These are phyloP conservation scores for Asclepias syriaca DNA, from an alignment of 257 asterid genomes.

Conservation along the genomic window DNA sequence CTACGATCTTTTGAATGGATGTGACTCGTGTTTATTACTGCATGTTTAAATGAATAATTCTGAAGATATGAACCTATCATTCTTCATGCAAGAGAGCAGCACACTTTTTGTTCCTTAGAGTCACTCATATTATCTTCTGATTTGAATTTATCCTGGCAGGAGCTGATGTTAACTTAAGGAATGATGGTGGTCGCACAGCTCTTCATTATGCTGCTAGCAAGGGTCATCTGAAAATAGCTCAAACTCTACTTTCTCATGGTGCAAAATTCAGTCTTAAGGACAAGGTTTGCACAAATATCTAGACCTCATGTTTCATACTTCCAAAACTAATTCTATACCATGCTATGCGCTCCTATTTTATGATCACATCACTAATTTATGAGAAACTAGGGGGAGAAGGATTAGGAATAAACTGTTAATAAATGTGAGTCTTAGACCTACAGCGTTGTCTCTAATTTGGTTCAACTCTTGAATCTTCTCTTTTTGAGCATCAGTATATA, in stretches of 20 bases:
- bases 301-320: background rate
- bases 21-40: background rate
- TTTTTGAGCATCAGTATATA: background rate
- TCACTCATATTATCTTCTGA: slow-evolving; percentile 10
- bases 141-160: slow-evolving; percentile 42
- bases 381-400: background rate
- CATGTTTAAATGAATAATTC: background rate
- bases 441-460: background rate
- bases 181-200: slow-evolving; percentile 85
- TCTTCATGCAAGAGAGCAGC: background rate
- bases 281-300: slow-evolving; percentile 48
- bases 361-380: background rate
- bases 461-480: background rate
- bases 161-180: slow-evolving; percentile 70
- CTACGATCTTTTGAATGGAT: background rate
- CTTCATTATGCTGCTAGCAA: slow-evolving; percentile 99
- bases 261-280: slow-evolving; percentile 84
- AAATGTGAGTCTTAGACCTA: background rate
- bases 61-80: background rate
- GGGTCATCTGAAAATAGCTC: slow-evolving; percentile 71
- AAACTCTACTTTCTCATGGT: slow-evolving; percentile 63
- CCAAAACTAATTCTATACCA: background rate
- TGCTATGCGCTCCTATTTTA: background rate
- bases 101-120: slow-evolving; percentile 10
- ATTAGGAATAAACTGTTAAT: background rate